Conservation (phyloP, 129 eudicot species). For the Oenanthe sinensis region DNA sequence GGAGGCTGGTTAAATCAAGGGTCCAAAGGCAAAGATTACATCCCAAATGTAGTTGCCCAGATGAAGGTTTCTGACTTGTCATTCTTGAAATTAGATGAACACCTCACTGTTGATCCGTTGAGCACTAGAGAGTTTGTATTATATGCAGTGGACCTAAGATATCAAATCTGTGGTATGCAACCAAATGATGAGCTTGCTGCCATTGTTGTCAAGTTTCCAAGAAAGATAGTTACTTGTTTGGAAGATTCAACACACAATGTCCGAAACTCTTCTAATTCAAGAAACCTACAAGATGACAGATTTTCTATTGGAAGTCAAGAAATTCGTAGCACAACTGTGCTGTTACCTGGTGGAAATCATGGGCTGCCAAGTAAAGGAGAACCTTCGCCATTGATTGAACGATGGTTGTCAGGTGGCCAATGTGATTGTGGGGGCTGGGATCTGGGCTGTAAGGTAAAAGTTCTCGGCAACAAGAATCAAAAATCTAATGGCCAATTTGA, state of each 20-base stretch:
- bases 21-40: slow-evolving; percentile 36
- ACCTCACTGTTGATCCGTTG: background rate
- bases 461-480: slow-evolving; percentile 27
- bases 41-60: slow-evolving; percentile 66
- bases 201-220: slow-evolving; percentile 48
- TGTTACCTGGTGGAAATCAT: slow-evolving; percentile 69
- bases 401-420: slow-evolving; percentile 79
- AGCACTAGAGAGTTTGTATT: slow-evolving; percentile 50
- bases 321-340: slow-evolving; percentile 36
- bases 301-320: slow-evolving; percentile 14
- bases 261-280: background rate
- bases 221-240: slow-evolving; percentile 7
- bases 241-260: slow-evolving; percentile 1
- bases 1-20: slow-evolving; percentile 54
- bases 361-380: slow-evolving; percentile 62
- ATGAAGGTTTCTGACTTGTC: slow-evolving; percentile 59
- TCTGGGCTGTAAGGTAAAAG: slow-evolving; percentile 63
- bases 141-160: slow-evolving; percentile 30
- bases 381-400: slow-evolving; percentile 54
- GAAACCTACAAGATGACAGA: slow-evolving; percentile 8
- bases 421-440: slow-evolving; percentile 99
- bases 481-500: slow-evolving; percentile 23
- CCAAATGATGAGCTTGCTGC: slow-evolving; percentile 71
- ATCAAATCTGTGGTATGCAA: slow-evolving; percentile 35
- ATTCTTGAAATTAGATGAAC: slow-evolving; percentile 2